Percentiles rank a stretch among this genome's conserved stretches.
Conservation (phyloP, 192 early-diverging fungal genomes). For the Globomyces pollinis-pini region DNA sequence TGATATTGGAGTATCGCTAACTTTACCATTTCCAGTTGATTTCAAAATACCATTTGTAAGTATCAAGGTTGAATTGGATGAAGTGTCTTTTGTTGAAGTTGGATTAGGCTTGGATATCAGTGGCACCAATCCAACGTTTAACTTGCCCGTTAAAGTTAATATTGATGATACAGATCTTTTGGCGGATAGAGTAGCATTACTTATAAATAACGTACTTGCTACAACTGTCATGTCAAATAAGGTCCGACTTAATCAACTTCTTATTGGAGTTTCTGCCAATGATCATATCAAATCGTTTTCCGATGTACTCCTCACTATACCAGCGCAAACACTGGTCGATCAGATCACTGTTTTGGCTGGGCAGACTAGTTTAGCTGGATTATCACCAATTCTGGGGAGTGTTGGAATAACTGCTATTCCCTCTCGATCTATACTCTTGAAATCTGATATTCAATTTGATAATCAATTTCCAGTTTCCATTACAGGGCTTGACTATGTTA, state of each 20-base stretch:
- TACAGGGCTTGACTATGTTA: constrained; percentile 18
- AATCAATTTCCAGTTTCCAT: constrained; percentile 21
- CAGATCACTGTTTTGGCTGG: no score
- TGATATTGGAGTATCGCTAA: constrained; percentile 13
- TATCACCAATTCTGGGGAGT: neutral
- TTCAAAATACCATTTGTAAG: constrained; percentile 1
- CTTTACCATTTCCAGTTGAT: constrained; percentile 12
- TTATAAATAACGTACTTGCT: constrained; percentile 8
- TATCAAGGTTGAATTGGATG: neutral
- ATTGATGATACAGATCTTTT: constrained; percentile 13
- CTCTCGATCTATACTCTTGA: constrained; percentile 5
- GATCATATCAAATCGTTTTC: constrained; percentile 13
- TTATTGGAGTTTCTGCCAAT: constrained; percentile 6
- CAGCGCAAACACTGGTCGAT: no score
- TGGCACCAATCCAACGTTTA: constrained; percentile 6
- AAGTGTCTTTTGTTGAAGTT: neutral
- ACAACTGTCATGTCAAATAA: constrained; percentile 7
- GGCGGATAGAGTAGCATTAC: constrained; percentile 5
- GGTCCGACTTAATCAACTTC: constrained; percentile 12
- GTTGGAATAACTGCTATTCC: constrained; percentile 14
- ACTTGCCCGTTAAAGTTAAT: constrained; percentile 6
- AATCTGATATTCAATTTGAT: constrained; percentile 7
- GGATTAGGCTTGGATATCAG: constrained; percentile 1
- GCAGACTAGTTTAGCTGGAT: no score
- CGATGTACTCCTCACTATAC: neutral